Evolutionary conservation across 2,329 filamentous ascomycete genomes (phyloP).

Genomic region (Tricladium varicosporioides): DNA sequence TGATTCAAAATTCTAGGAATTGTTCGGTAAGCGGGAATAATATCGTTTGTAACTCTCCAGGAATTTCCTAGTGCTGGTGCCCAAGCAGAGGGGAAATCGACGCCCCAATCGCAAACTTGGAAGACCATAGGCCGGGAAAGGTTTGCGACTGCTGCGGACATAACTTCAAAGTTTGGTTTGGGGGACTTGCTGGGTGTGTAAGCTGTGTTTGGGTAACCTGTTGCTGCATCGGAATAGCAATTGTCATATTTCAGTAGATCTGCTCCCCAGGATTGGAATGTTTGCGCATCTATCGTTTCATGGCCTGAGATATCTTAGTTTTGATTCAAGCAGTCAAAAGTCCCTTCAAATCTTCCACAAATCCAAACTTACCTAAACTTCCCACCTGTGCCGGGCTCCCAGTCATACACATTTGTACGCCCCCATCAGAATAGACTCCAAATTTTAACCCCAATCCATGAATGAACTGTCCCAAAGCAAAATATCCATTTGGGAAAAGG

Average conservation of each 20-base stretch:
- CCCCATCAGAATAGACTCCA: constrained; percentile 42
- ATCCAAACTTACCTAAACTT: constrained; percentile 17
- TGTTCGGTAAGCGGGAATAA: constrained; percentile 38
- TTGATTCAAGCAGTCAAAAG: neutral
- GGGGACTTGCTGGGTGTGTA: constrained; percentile 37
- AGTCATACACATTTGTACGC: constrained; percentile 33
- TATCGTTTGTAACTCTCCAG: constrained; percentile 43
- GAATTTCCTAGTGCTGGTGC: constrained; percentile 38
- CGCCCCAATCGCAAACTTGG: constrained; percentile 43
- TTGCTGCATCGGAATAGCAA: constrained; percentile 36
- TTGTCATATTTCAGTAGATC: constrained; percentile 46
- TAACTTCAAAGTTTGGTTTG: constrained; percentile 33
- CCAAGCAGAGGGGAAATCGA: constrained; percentile 41
- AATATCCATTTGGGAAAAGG: constrained; percentile 42
- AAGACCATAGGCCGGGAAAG: constrained; percentile 35
- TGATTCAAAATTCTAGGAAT: constrained; percentile 42
- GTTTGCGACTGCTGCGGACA: constrained; percentile 34
- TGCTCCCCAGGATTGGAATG: constrained; percentile 33
- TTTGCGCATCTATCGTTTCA: constrained; percentile 26
- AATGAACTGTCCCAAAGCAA: constrained; percentile 41
- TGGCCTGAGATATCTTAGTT: constrained; percentile 16
- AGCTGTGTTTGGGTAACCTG: constrained; percentile 35
- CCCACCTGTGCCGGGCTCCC: constrained; percentile 26
- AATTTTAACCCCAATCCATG: constrained; percentile 41
- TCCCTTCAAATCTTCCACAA: constrained; percentile 19